These are phyloP conservation scores for Termitomyces titanicus DNA, from an alignment of 768 basidiomycete species.

Conservation along the genomic window DNA sequence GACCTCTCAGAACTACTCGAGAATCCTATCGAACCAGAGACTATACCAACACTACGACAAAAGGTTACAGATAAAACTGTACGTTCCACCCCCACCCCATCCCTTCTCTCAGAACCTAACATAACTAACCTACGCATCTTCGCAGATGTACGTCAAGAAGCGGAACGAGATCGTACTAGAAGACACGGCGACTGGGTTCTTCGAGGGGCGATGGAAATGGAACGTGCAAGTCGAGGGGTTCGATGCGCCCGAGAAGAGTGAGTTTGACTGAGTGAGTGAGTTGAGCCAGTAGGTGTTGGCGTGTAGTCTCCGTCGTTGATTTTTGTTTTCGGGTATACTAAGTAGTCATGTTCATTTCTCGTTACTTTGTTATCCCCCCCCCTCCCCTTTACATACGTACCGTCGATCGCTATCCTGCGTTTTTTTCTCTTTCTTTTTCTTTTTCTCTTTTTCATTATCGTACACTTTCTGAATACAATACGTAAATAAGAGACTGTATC, in stretches of 20 bases:
- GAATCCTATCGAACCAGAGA: slow-evolving; percentile 83
- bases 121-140: not conserved
- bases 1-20: slow-evolving; percentile 92
- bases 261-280: slow-evolving; percentile 10
- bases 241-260: slow-evolving; percentile 43
- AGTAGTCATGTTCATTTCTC: too few relatives aligned
- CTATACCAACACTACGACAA: slow-evolving; percentile 77
- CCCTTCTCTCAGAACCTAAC: too few relatives aligned
- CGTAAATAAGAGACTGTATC: too few relatives aligned
- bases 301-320: too few relatives aligned
- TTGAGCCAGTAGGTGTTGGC: too few relatives aligned
- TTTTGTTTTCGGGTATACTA: too few relatives aligned
- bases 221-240: slow-evolving; percentile 71
- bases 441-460: too few relatives aligned
- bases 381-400: too few relatives aligned
- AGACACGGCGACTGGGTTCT: slow-evolving; percentile 88
- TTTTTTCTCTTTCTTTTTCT: too few relatives aligned
- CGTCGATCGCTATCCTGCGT: too few relatives aligned
- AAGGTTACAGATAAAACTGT: slow-evolving; percentile 97
- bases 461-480: too few relatives aligned
- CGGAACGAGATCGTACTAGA: slow-evolving; percentile 93
- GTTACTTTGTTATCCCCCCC: too few relatives aligned
- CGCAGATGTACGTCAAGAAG: slow-evolving; percentile 90
- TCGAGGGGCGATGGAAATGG: slow-evolving; percentile 85
- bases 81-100: slow-evolving; percentile 17